These are phyloP conservation scores for Boletellus emodensis DNA, from an alignment of 768 basidiomycete species.

Conservation along the genomic window DNA sequence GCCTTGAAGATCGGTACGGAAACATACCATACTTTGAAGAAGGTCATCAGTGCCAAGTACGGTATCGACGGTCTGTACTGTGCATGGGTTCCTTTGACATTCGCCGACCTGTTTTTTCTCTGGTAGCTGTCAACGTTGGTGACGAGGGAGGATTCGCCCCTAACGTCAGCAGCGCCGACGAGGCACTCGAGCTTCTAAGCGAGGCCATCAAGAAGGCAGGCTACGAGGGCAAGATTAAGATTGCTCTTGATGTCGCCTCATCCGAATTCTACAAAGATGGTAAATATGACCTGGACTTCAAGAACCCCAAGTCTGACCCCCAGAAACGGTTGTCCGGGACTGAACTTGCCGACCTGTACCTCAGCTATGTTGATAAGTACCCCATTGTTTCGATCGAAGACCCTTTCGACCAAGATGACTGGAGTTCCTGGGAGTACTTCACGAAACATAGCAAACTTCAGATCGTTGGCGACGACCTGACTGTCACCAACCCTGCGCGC, in stretches of 20 bases:
- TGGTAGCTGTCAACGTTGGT: conserved; percentile 92
- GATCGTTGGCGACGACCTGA: conserved; percentile 94
- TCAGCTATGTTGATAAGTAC: conserved; percentile 84
- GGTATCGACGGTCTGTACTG: conserved; percentile 84
- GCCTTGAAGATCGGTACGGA: conserved; percentile 99
- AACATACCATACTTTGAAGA: conserved; percentile 97
- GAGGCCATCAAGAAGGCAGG: conserved; percentile 98
- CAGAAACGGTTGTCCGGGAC: conserved; percentile 93
- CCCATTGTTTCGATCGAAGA: conserved; percentile 96
- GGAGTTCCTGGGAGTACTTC: conserved; percentile 96
- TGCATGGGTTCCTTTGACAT: not conserved
- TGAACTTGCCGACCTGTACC: conserved; percentile 91
- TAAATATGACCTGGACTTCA: conserved; percentile 98
- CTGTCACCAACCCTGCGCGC: conserved; percentile 94
- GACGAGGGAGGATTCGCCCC: conserved; percentile 99
- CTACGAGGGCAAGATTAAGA: conserved; percentile 98
- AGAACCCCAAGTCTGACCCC: conserved; percentile 98
- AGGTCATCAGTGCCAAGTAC: conserved; percentile 98
- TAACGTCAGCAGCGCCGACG: conserved; percentile 95
- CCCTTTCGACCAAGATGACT: conserved; percentile 99
- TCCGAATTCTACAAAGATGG: conserved; percentile 99
- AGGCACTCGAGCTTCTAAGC: conserved; percentile 90
- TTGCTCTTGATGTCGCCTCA: conserved; percentile 96
- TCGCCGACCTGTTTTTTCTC: conserved; percentile 6
- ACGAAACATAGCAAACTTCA: conserved; percentile 76